These are phyloP conservation scores for Chrysosporium keratinophilum DNA, from an alignment of 2,329 filamentous ascomycete species.

Conservation along the genomic window DNA sequence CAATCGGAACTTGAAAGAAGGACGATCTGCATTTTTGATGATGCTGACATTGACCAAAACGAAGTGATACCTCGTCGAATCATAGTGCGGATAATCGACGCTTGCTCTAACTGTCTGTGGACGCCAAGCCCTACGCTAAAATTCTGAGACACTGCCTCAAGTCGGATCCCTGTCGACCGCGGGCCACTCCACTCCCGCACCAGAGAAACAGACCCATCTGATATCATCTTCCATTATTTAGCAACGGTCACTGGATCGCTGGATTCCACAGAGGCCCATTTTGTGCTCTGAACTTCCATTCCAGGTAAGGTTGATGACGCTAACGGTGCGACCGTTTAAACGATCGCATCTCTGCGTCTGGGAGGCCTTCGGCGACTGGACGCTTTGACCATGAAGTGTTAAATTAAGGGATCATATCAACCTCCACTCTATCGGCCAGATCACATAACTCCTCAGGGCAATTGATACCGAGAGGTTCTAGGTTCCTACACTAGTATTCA, in stretches of 20 bases:
- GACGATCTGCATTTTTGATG: no score
- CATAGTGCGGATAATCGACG: no score
- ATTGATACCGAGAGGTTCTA: background rate
- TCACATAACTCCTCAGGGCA: background rate
- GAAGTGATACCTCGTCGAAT: no score
- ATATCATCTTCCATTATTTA: background rate
- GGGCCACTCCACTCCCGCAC: conserved; percentile 9
- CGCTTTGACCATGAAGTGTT: conserved; percentile 7
- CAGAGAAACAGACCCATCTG: conserved; percentile 1
- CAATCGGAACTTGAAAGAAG: no score
- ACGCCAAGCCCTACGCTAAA: conserved; percentile 4
- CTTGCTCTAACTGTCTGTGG: background rate
- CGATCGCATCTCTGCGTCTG: background rate
- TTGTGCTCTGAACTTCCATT: conserved; percentile 8
- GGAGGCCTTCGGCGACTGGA: background rate
- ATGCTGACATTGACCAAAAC: no score
- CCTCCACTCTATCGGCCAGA: background rate
- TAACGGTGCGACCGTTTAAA: background rate
- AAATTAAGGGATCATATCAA: conserved; percentile 9
- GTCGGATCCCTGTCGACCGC: conserved; percentile 6
- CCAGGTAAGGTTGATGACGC: background rate
- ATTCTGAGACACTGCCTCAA: conserved; percentile 3
- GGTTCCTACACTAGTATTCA: background rate
- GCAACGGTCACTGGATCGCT: background rate
- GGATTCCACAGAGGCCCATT: background rate